These are phyloP conservation scores for Haplosporangium gracile DNA, from an alignment of 192 early-diverging fungal genomes.

Conservation along the genomic window DNA sequence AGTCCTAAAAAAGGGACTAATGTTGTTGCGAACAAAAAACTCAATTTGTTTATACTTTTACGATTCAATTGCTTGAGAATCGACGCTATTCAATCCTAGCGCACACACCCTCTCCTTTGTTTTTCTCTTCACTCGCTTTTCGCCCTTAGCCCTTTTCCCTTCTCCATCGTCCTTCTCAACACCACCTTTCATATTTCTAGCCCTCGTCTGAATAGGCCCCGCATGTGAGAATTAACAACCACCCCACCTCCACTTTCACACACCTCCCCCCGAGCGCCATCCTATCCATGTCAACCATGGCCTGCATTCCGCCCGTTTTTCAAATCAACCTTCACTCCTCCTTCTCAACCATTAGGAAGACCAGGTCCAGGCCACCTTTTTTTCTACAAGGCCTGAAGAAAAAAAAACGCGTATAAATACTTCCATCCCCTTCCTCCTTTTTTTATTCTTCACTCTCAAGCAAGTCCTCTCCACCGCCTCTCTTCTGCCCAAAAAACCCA, in stretches of 20 bases:
- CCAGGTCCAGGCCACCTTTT: background rate
- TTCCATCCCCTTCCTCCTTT: background rate
- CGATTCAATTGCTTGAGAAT: background rate
- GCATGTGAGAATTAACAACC: conserved; percentile 1
- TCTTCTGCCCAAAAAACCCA: background rate
- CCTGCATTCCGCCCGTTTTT: background rate
- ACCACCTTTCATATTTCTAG: background rate
- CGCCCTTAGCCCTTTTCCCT: background rate
- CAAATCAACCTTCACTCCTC: background rate
- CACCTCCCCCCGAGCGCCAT: background rate
- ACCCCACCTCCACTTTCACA: background rate
- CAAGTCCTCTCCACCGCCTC: background rate
- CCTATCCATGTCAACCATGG: background rate
- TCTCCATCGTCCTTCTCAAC: background rate
- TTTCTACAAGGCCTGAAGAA: background rate
- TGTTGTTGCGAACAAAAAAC: background rate
- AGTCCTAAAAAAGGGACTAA: background rate
- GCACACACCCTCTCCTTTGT: conserved; percentile 1
- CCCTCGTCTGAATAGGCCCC: background rate
- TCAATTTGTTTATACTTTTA: background rate
- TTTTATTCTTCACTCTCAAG: conserved; percentile 16
- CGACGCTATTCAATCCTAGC: background rate
- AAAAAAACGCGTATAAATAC: conserved; percentile 6
- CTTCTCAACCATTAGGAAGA: background rate
- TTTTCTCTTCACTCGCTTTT: background rate